Conservation (phyloP, 441 rosid genomes). For the Euphorbia celastroides region DNA sequence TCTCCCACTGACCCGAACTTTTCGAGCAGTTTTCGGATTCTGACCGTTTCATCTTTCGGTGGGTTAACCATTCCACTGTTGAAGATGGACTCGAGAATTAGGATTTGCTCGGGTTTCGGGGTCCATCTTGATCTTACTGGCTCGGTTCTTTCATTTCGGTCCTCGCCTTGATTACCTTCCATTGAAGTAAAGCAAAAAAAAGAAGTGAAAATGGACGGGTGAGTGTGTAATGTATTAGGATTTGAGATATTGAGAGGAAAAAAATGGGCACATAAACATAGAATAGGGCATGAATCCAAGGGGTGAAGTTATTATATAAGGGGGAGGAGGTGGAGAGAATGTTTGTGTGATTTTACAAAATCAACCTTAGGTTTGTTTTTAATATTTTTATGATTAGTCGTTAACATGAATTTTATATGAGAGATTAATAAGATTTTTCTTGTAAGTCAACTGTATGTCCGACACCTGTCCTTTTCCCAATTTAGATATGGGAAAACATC, state of each 20-base stretch:
- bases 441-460: slow-evolving; percentile 15
- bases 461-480: slow-evolving; percentile 9
- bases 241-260: slow-evolving; percentile 18
- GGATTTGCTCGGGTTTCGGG: slow-evolving; percentile 95
- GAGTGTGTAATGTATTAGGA: slow-evolving; percentile 17
- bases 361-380: slow-evolving; percentile 19
- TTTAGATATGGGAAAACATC: slow-evolving; percentile 6
- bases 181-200: background rate
- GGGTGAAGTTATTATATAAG: slow-evolving; percentile 24
- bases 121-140: slow-evolving; percentile 94
- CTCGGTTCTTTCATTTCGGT: slow-evolving; percentile 45
- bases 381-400: background rate
- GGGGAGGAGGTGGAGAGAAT: slow-evolving; percentile 23
- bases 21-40: slow-evolving; percentile 82
- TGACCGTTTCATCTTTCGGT: slow-evolving; percentile 87
- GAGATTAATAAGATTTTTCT: slow-evolving; percentile 1
- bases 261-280: slow-evolving; percentile 27
- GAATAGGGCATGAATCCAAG: slow-evolving; percentile 19
- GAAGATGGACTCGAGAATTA: slow-evolving; percentile 95
- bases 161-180: slow-evolving; percentile 34
- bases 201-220: background rate
- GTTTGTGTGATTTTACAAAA: slow-evolving; percentile 27
- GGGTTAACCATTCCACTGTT: slow-evolving; percentile 99
- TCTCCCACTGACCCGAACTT: slow-evolving; percentile 90
- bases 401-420: background rate